Percentiles rank a stretch among this genome's conserved stretches.
Conservation (phyloP, 345 rosid species). For the Orychophragmus violaceus region DNA sequence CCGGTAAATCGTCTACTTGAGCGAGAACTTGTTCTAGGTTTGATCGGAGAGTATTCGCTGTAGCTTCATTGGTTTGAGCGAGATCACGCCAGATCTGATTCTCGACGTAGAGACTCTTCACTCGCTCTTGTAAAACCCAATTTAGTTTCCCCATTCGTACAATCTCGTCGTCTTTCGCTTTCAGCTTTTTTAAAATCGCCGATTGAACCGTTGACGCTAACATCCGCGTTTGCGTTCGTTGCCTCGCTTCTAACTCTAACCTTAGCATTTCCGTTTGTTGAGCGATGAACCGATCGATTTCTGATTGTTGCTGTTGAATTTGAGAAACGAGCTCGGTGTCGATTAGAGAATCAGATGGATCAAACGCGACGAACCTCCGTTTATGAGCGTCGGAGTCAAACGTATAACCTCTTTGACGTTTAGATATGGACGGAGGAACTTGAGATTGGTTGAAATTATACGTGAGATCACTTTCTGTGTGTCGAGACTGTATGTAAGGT, state of each 20-base stretch:
- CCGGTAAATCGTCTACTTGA: conserved; percentile 47
- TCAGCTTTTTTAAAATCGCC: conserved; percentile 34
- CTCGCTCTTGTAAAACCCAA: conserved; percentile 68
- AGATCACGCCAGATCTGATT: conserved; percentile 66
- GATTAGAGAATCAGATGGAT: conserved; percentile 13
- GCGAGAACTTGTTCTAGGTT: conserved; percentile 63
- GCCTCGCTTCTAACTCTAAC: conserved; percentile 56
- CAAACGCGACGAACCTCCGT: conserved; percentile 22
- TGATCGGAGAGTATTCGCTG: conserved; percentile 51
- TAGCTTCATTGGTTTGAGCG: conserved; percentile 69
- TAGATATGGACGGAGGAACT: conserved; percentile 22
- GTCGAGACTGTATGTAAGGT: no score
- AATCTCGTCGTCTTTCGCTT: conserved; percentile 72
- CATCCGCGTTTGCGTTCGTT: conserved; percentile 51
- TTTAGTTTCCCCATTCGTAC: conserved; percentile 49
- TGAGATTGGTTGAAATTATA: conserved; percentile 35
- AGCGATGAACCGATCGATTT: conserved; percentile 46
- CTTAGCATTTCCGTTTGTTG: conserved; percentile 58
- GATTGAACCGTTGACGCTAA: conserved; percentile 44
- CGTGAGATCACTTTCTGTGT: conserved; percentile 49
- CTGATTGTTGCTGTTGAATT: conserved; percentile 50
- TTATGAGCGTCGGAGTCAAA: conserved; percentile 40
- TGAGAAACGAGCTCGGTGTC: conserved; percentile 39
- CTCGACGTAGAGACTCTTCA: conserved; percentile 48
- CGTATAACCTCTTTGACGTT: conserved; percentile 46